A percentile compares a stretch with the other conserved stretches of the same genome.
Conservation (phyloP, 106 monocot species). For the Acanthochlamys bracteata region DNA sequence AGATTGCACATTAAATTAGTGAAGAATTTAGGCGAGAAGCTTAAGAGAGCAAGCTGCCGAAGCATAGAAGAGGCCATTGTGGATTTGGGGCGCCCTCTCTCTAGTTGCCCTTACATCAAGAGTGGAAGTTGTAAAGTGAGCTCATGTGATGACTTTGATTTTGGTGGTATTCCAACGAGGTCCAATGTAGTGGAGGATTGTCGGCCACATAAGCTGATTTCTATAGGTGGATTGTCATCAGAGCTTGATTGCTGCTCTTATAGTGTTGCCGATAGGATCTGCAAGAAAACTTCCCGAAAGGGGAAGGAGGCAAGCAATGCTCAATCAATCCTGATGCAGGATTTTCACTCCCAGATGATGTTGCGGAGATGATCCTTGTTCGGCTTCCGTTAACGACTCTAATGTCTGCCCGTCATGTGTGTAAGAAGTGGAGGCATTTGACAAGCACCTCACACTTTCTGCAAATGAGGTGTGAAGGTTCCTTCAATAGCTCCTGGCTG, state of each 20-base stretch:
- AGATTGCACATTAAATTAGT: slow-evolving; percentile 16
- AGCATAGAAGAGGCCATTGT: slow-evolving; percentile 2
- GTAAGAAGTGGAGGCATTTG: slow-evolving; percentile 65
- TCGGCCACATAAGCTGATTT: slow-evolving; percentile 3
- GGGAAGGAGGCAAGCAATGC: slow-evolving; percentile 15
- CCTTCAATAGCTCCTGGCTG: slow-evolving; percentile 43
- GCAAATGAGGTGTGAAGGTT: slow-evolving; percentile 24
- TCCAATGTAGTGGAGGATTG: slow-evolving; percentile 22
- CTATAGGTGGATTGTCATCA: slow-evolving; percentile 12
- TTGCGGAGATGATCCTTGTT: slow-evolving; percentile 60
- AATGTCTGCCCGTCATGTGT: slow-evolving; percentile 47
- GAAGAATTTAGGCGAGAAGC: slow-evolving; percentile 18
- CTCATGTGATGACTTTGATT: slow-evolving; percentile 55
- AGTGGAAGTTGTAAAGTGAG: slow-evolving; percentile 58
- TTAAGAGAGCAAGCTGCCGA: slow-evolving; percentile 9
- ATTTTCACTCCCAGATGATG: slow-evolving; percentile 55
- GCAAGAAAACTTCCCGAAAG: slow-evolving; percentile 35
- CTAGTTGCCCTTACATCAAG: slow-evolving; percentile 27
- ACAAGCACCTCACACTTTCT: slow-evolving; percentile 45
- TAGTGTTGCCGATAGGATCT: slow-evolving; percentile 14
- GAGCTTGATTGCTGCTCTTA: slow-evolving; percentile 33
- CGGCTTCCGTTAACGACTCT: slow-evolving; percentile 51
- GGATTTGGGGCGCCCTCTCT: slow-evolving; percentile 5
- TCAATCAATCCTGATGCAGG: slow-evolving; percentile 6
- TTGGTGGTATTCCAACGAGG: slow-evolving; percentile 7